Evolutionary conservation across 2,329 filamentous ascomycete genomes (phyloP), one percentile per base, ranked within the genome.

Genomic region (Lachnellula willkommii): DNA sequence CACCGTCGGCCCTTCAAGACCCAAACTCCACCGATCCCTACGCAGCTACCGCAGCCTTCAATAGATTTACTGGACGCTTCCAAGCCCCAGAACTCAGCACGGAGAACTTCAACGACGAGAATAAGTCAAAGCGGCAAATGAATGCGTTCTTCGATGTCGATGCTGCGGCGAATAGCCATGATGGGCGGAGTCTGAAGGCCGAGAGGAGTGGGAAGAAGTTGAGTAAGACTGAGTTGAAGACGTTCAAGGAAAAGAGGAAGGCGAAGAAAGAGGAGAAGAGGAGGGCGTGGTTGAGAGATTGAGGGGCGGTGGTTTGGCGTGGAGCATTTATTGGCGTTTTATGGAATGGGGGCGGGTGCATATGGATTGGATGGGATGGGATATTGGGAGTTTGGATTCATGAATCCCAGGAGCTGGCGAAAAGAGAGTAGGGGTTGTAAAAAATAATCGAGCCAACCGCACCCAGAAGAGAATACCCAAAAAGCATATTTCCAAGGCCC

Each of bases 121-220:
- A 90, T 68, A 96, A 96, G 78, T 87, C 87, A 58, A 80, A 79
- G 51, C 80, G 94, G 46, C 94, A 97, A 75, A 88, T 97, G 88
- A 89, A 89, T 68, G 89, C 91, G 42, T 97, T 87, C 74, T 99
- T 97, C 71, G 93, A 99, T 69, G 92, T 96, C 45, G 92, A 97
- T 71, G 89, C 91, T 4, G 92, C 91, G 3, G 93, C 92, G 4
- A 96, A 95, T 69, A 83, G 83, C 56, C 92, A 99, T 68, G 87
- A 96, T 65, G 94, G 94, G 2, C 83, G 87, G 56, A 96, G 92
- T 68, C 76, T 99, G 56, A 95, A 93, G 74, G 94, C 91, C 2
- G 94, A 99, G 77, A 81, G 94, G 54, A 85, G 88, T 56, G 84
- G 85, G 53, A 92, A 94, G 80, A 91, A 90, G 73, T 79, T 93